Evolutionary conservation across 2,329 filamentous ascomycete genomes (phyloP), one percentile per base, ranked within the genome.

Genomic region (Stachybotrys elegans): DNA sequence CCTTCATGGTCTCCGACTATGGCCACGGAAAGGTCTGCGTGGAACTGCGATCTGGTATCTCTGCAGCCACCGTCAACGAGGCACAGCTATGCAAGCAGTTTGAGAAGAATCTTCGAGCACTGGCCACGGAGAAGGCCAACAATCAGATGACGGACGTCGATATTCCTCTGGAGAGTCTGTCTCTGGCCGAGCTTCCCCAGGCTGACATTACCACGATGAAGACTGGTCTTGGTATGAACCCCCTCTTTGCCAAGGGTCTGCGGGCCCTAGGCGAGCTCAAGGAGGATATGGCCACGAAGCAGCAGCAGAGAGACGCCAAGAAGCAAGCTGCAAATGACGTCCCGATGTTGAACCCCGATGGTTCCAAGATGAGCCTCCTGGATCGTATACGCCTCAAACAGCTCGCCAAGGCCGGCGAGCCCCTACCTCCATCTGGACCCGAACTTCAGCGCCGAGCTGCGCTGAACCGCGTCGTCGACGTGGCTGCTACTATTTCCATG

Each of bases 321-420:
- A 53, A 59, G 42, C 62, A 64, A 21, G 51, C 59, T 13, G 55
- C 62, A 48, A 39, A 55, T 47, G 55, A 55, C 43, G 55, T 56
- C 35, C 51, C 61, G 0, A 52, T 63, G 44, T 51, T 66, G 29
- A 75, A 73, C 47, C 49, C 67, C 2, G 70, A 71, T 40, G 72
- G 67, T 35, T 62, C 65, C 37, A 72, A 82, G 66, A 81, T 85
- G 69, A 80, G 79, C 43, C 78, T 94, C 20, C 73, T 93, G 45
- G 86, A 91, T 61, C 83, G 86, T 40, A 78, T 94, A 50, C 83
- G 85, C 50, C 72, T 76, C 43, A 92, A 92, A 68, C 79, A 86
- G 52, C 63, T 75, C 52, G 71, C 77, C 59, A 75, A 76, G 52
- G 62, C 70, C 8, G 70, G 66, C 40, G 87, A 83, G 58, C 61